A percentile compares a stretch with the other conserved stretches of the same genome.
phyloP scores from a whole-genome alignment of 73 alveolate species.

The Blepharisma stoltei region DNA sequence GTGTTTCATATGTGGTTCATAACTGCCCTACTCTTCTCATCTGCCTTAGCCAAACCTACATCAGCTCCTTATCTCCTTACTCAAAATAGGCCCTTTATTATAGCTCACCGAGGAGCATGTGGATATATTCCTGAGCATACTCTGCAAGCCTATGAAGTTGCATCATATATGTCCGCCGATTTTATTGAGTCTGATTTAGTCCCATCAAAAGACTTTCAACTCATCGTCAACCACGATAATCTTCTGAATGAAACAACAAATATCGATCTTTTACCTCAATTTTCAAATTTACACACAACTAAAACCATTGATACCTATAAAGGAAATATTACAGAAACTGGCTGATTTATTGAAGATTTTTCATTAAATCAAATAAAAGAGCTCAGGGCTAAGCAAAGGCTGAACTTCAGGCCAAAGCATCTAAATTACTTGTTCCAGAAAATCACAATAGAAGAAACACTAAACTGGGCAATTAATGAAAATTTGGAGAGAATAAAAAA shows the following conservation, averaged over 20 bases:
- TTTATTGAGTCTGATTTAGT: conserved; percentile 60
- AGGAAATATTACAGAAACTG: conserved; percentile 24
- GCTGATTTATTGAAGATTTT: conserved; percentile 43
- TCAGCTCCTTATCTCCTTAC: conserved; percentile 18
- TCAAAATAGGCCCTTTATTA: conserved; percentile 36
- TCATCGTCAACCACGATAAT: conserved; percentile 55
- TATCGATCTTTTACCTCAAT: conserved; percentile 30
- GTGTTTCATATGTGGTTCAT: too few relatives aligned
- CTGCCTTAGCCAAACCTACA: too few relatives aligned
- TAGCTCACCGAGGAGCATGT: conserved; percentile 70
- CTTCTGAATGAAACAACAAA: conserved; percentile 45
- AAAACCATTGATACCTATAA: conserved; percentile 25
- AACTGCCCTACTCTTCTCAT: too few relatives aligned
- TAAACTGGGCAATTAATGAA: conserved; percentile 30
- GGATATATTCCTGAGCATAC: conserved; percentile 71
- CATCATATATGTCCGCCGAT: conserved; percentile 52
- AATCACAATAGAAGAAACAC: conserved; percentile 32
- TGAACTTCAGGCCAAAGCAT: background rate
- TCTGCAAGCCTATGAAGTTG: conserved; percentile 41
- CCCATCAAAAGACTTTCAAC: conserved; percentile 49
- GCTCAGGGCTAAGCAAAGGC: conserved; percentile 35
- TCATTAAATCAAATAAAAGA: conserved; percentile 35
- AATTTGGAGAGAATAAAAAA: background rate
- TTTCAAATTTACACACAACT: conserved; percentile 26
- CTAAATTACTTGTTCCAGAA: conserved; percentile 30